Evolutionary conservation across 116 monocot genomes (phyloP), one percentile per base, ranked within the genome.

Genomic region (Papilionanthe hybrid): DNA sequence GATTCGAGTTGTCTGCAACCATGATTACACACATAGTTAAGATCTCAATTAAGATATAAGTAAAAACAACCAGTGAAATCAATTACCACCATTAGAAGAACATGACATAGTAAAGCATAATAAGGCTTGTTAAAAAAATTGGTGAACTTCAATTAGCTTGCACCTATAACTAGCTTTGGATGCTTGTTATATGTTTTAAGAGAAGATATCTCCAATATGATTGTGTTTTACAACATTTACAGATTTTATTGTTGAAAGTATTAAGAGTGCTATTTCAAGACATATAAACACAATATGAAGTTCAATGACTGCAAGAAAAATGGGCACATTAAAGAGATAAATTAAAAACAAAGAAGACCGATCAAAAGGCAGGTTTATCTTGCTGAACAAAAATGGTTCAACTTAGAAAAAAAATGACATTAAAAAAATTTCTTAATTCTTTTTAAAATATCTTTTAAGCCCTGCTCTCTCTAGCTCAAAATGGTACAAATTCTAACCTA

Each of bases 1-100:
- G 77, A 90, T 83, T n/a, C 99, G 86, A 75, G 95, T 75, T 67
- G 99, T 99, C 99, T 99, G 91, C 67, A 83, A 43, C 19, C 29
- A 67, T 9, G 4, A 19, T 20, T 41, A 3, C 42, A 4, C 45
- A 45, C n/a, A 47, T 19, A n/a, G 65, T 45, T 45, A 28, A 80
- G 37, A 53, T 15, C 53, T 53, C 0, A 15, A 56, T 43, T 32
- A 74, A 57, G 29, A 27, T 20, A 10, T 19, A 56, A 41, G 44
- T 23, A 72, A 65, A 72, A 63, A 57, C 9, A 72, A 63, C 19
- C 18, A 72, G 37, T 25, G 56, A 50, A 25, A 71, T 43, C 32
- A 55, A 37, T 80, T 18, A 25, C 48, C 32, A 41, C 42, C 22
- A 74, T 30, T 22, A 75, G 11, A 22, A 23, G 11, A 75, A 48